Conservation (phyloP, 805 yeast species). For the Saturnispora sanitii region DNA sequence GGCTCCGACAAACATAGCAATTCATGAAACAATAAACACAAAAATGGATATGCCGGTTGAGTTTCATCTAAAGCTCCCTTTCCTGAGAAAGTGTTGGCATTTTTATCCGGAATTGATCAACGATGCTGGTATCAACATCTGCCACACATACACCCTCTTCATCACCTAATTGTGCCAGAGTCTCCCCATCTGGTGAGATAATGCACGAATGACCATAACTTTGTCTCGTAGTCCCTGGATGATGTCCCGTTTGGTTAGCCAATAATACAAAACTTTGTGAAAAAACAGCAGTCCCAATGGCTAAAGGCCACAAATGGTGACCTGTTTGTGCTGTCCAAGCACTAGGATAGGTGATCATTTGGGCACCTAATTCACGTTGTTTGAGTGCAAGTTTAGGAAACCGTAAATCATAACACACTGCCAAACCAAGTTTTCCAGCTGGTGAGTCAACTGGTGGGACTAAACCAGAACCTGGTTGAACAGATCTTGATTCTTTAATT, state of each 20-base stretch:
- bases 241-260: conserved; percentile 84
- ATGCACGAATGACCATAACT: conserved; percentile 84
- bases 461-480: conserved; percentile 62
- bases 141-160: conserved; percentile 39
- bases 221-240: conserved; percentile 41
- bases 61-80: conserved; percentile 39
- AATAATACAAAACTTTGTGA: conserved; percentile 77
- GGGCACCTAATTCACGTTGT: conserved; percentile 60
- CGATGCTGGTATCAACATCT: conserved; percentile 47
- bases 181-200: conserved; percentile 87
- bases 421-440: conserved; percentile 56
- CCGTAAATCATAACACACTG: conserved; percentile 79
- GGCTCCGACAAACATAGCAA: not conserved
- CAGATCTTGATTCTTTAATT: conserved; percentile 65
- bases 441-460: conserved; percentile 49
- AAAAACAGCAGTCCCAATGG: conserved; percentile 78
- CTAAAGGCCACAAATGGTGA: conserved; percentile 81
- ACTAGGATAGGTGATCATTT: conserved; percentile 72
- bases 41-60: too few species aligned
- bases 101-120: conserved; percentile 45
- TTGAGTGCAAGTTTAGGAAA: conserved; percentile 73
- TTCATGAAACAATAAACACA: too few species aligned
- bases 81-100: conserved; percentile 78
- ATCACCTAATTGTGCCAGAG: conserved; percentile 48
- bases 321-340: conserved; percentile 94